Conservation (phyloP, 2,329 filamentous ascomycete species). For the Claviceps paspali region DNA sequence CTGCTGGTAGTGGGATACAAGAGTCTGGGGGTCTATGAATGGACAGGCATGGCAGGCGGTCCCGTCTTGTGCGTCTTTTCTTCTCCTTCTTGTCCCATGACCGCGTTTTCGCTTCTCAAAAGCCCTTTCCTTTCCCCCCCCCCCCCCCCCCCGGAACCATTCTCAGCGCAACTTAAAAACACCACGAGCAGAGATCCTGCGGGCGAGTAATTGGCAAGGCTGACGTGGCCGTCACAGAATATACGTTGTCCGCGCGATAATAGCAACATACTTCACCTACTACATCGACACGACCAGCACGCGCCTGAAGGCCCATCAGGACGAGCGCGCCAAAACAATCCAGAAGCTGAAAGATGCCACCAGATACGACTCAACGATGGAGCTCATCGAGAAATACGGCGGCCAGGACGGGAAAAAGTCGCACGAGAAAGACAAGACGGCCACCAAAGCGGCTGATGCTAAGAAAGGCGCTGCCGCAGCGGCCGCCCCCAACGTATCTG, state of each 20-base stretch:
- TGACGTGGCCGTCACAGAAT: too few species aligned
- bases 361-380: conserved; percentile 87
- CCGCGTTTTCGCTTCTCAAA: too few species aligned
- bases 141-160: too few species aligned
- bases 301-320: conserved; percentile 58
- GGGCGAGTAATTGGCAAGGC: too few species aligned
- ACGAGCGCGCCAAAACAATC: conserved; percentile 73
- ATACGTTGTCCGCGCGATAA: conserved; percentile 51
- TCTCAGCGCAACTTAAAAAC: too few species aligned
- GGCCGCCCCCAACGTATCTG: background rate
- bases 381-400: conserved; percentile 89
- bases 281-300: conserved; percentile 55
- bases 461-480: conserved; percentile 9
- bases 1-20: conserved; percentile 72
- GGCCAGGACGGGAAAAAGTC: conserved; percentile 33
- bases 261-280: conserved; percentile 64
- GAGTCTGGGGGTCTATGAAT: conserved; percentile 63
- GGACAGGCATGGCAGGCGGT: conserved; percentile 60
- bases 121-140: too few species aligned
- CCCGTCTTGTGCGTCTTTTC: conserved; percentile 51
- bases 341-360: conserved; percentile 90
- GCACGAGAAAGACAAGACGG: background rate
- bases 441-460: background rate
- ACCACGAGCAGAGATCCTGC: too few species aligned
- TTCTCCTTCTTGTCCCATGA: too few species aligned